A percentile compares a stretch with the other conserved stretches of the same genome.
These are phyloP conservation scores for Aleurites moluccanus DNA, from an alignment of 441 rosid genomes.

Conservation along the genomic window DNA sequence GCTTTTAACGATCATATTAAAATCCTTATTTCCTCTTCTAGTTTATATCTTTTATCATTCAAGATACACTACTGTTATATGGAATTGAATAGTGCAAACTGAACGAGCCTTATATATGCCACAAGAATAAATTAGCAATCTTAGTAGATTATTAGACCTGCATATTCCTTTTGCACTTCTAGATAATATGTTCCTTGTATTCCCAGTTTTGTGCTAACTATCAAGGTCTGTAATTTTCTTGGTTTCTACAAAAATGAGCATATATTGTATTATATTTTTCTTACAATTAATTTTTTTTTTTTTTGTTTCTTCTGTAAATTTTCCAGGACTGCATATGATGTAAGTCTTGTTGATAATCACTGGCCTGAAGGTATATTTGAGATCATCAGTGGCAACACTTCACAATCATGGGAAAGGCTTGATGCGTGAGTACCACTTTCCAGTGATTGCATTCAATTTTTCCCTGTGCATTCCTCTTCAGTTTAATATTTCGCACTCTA, in stretches of 20 bases:
- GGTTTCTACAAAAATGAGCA: slow-evolving; percentile 1
- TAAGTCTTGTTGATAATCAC: slow-evolving; percentile 59
- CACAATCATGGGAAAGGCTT: slow-evolving; percentile 91
- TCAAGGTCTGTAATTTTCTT: background rate
- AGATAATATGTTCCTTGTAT: background rate
- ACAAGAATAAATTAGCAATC: background rate
- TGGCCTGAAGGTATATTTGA: slow-evolving; percentile 69
- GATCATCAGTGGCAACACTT: slow-evolving; percentile 67
- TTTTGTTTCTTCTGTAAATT: background rate
- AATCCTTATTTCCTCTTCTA: background rate
- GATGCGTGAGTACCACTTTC: slow-evolving; percentile 67
- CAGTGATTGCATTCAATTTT: background rate
- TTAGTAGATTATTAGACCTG: background rate
- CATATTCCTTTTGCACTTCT: background rate
- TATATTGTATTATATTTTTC: background rate
- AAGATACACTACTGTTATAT: background rate
- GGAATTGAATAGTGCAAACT: background rate
- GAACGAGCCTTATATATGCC: background rate
- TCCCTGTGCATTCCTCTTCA: background rate
- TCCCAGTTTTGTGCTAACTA: background rate
- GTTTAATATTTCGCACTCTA: background rate
- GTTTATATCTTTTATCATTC: background rate
- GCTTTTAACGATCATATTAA: background rate
- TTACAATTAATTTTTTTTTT: too few species aligned
- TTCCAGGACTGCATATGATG: slow-evolving; percentile 82